These are phyloP conservation scores for Colletotrichum cereale DNA, from an alignment of 2,329 filamentous ascomycete species.

Conservation along the genomic window DNA sequence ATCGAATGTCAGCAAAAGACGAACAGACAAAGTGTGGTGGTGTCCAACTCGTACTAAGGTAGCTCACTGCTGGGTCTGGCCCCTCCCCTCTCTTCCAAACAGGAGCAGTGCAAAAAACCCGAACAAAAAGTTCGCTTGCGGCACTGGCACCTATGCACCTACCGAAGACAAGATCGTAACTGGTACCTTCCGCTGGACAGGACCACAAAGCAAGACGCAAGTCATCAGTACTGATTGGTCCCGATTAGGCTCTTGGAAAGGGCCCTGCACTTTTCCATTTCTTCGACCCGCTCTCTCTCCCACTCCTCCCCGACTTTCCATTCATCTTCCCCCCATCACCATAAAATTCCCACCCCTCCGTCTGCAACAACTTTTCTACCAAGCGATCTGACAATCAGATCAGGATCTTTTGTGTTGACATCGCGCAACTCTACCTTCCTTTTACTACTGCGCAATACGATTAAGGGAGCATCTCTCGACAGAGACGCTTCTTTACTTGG, in stretches of 20 bases:
- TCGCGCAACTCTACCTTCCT: slow-evolving; percentile 19
- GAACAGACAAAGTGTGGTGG: background rate
- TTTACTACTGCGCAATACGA: slow-evolving; percentile 19
- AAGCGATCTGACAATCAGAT: slow-evolving; percentile 22
- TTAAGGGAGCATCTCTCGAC: slow-evolving; percentile 5
- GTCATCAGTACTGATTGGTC: slow-evolving; percentile 25
- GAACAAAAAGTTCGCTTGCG: slow-evolving; percentile 23
- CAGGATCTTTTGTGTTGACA: slow-evolving; percentile 14
- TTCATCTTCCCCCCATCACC: slow-evolving; percentile 36
- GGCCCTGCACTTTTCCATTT: slow-evolving; percentile 38
- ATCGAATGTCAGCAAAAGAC: background rate
- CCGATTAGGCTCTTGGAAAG: slow-evolving; percentile 20
- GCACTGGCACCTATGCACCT: background rate
- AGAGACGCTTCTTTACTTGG: slow-evolving; percentile 20
- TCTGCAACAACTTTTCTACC: slow-evolving; percentile 36
- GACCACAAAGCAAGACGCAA: background rate
- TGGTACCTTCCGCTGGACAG: slow-evolving; percentile 8
- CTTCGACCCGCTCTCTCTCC: slow-evolving; percentile 39
- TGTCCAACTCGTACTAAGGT: background rate
- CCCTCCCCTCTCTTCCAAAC: background rate
- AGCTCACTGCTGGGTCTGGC: background rate
- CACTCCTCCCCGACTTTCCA: slow-evolving; percentile 34
- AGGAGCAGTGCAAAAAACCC: background rate
- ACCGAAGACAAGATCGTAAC: background rate
- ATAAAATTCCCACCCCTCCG: slow-evolving; percentile 38